Conservation (phyloP, 2,329 filamentous ascomycete species). For the Cytospora chrysosperma region DNA sequence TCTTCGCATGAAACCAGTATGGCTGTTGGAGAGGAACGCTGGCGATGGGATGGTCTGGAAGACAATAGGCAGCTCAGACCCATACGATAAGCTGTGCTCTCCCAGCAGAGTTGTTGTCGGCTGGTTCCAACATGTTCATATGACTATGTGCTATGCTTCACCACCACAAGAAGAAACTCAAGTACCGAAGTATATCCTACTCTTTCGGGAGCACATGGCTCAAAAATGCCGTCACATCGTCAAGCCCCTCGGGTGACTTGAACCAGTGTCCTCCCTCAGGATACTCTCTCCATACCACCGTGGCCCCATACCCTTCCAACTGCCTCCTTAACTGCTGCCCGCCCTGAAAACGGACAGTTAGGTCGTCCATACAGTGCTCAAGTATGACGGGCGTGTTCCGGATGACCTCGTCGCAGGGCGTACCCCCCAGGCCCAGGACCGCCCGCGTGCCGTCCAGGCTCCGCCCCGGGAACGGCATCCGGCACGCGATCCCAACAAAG, state of each 20-base stretch:
- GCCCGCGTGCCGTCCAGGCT: conserved; percentile 31
- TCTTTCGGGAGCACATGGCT: conserved; percentile 11
- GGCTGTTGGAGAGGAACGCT: no score
- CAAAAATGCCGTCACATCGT: conserved; percentile 41
- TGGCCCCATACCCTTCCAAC: conserved; percentile 37
- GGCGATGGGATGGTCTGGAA: no score
- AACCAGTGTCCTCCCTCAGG: conserved; percentile 44
- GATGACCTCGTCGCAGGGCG: conserved; percentile 35
- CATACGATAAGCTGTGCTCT: no score
- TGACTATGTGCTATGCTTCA: no score
- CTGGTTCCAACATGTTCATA: no score
- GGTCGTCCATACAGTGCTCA: conserved; percentile 46
- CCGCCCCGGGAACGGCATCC: conserved; percentile 10
- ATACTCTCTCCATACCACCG: conserved; percentile 43
- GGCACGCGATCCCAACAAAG: conserved; percentile 40
- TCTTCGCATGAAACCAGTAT: no score
- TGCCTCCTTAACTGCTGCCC: conserved; percentile 37
- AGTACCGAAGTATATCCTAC: neutral
- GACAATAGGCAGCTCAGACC: no score
- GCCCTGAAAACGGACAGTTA: conserved; percentile 38
- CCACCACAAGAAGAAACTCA: no score
- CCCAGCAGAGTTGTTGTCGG: no score
- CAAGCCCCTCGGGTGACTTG: conserved; percentile 42
- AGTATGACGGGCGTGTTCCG: conserved; percentile 44
- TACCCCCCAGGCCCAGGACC: conserved; percentile 32